phyloP scores from a whole-genome alignment of 495 filamentous ascomycete species.

The Tuber borchii region DNA sequence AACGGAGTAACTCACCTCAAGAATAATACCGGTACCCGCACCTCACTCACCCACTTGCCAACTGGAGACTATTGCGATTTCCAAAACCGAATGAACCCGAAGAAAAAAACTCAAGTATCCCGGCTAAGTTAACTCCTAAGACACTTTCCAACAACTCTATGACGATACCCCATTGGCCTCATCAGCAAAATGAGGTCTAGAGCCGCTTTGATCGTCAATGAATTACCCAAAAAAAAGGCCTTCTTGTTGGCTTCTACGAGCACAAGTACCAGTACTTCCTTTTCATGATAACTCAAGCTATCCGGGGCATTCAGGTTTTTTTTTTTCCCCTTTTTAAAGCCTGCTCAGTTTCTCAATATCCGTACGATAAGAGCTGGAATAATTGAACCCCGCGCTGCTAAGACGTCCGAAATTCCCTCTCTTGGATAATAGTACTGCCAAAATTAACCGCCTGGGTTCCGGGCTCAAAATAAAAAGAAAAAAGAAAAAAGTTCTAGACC shows the following conservation, averaged over 20 bases:
- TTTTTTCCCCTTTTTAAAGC: background rate
- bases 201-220: background rate
- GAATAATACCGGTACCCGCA: background rate
- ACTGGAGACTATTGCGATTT: background rate
- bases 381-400: too few species aligned
- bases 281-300: background rate
- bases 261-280: background rate
- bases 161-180: background rate
- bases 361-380: too few species aligned
- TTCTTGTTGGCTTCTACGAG: background rate
- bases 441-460: too few species aligned
- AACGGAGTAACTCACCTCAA: background rate
- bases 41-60: background rate
- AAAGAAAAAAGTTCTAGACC: too few species aligned
- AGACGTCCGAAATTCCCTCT: too few species aligned
- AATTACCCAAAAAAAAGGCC: background rate
- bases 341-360: background rate
- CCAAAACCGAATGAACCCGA: background rate
- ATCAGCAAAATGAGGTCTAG: background rate
- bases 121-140: too few species aligned
- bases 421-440: too few species aligned
- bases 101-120: background rate
- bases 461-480: too few species aligned
- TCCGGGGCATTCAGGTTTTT: background rate
- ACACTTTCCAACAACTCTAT: background rate